phyloP scores from a whole-genome alignment of 2,329 filamentous ascomycete genomes.

The Bisporella sp. region DNA sequence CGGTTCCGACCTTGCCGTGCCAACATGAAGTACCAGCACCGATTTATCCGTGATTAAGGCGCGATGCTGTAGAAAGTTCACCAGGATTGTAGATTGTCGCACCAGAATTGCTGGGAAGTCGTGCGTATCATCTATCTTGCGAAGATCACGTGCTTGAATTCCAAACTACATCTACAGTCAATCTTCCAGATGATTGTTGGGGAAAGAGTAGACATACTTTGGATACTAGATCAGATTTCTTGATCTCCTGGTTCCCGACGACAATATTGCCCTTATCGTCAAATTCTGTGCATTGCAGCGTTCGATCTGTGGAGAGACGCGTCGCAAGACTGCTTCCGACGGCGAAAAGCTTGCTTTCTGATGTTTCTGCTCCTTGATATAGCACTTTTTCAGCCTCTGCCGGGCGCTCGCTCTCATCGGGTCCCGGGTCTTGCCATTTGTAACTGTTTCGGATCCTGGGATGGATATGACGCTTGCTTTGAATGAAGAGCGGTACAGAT shows the following conservation, averaged over 20 bases:
- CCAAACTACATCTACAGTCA: constrained; percentile 14
- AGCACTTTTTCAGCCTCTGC: background rate
- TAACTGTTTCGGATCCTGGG: too few relatives aligned
- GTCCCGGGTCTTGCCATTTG: too few relatives aligned
- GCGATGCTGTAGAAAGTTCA: background rate
- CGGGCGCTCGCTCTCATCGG: background rate
- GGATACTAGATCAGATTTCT: constrained; percentile 93
- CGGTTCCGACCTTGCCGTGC: background rate
- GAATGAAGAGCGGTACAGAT: too few relatives aligned
- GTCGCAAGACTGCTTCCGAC: background rate
- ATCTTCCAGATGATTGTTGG: constrained; percentile 4
- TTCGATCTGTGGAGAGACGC: constrained; percentile 60
- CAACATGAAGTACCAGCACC: background rate
- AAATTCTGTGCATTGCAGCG: constrained; percentile 89
- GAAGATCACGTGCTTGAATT: background rate
- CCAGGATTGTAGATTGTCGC: background rate
- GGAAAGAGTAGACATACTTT: constrained; percentile 50
- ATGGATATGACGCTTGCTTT: too few relatives aligned
- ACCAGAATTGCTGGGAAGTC: background rate
- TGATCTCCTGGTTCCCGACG: constrained; percentile 89
- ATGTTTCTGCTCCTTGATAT: background rate
- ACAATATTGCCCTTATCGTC: constrained; percentile 90
- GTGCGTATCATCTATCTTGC: background rate
- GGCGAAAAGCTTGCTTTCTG: background rate
- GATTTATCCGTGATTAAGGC: background rate